Evolutionary conservation across 2,329 filamentous ascomycete genomes (phyloP).

Genomic region (Aspergillus terreus): DNA sequence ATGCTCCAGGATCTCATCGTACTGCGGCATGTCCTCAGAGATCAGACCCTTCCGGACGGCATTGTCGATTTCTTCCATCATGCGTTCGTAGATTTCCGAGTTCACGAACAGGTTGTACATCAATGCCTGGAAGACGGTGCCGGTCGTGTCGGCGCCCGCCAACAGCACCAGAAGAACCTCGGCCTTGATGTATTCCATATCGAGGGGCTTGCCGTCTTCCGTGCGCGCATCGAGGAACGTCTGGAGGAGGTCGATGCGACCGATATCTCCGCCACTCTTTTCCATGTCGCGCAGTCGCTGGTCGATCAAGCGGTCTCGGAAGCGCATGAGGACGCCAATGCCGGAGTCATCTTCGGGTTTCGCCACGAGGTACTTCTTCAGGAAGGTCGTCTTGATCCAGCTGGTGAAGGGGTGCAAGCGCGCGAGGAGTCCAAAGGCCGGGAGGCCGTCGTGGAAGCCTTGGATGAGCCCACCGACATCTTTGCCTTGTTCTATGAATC

Average conservation of each 20-base stretch:
- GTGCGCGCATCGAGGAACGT: slow-evolving; percentile 45
- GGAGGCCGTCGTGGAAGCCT: slow-evolving; percentile 52
- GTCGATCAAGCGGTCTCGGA: slow-evolving; percentile 52
- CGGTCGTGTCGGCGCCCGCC: slow-evolving; percentile 52
- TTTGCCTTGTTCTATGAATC: slow-evolving; percentile 51
- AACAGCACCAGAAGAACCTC: slow-evolving; percentile 52
- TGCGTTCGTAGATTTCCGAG: slow-evolving; percentile 40
- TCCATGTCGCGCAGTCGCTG: slow-evolving; percentile 48
- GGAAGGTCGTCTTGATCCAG: slow-evolving; percentile 52
- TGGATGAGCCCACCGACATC: slow-evolving; percentile 55
- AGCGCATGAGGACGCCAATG: slow-evolving; percentile 56
- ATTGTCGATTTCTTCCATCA: slow-evolving; percentile 47
- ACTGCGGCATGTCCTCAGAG: slow-evolving; percentile 34
- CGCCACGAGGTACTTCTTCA: slow-evolving; percentile 53
- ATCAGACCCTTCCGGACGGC: slow-evolving; percentile 30
- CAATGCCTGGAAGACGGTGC: slow-evolving; percentile 49
- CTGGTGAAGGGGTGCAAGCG: slow-evolving; percentile 53
- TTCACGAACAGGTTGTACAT: slow-evolving; percentile 42
- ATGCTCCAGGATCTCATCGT: slow-evolving; percentile 40
- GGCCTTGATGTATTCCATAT: slow-evolving; percentile 51
- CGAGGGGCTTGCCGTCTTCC: slow-evolving; percentile 45
- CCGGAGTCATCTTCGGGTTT: slow-evolving; percentile 52
- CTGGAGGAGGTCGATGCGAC: slow-evolving; percentile 53
- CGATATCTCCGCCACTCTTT: slow-evolving; percentile 42
- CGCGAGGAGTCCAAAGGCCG: slow-evolving; percentile 50